Evolutionary conservation across 2,329 filamentous ascomycete genomes (phyloP).

Genomic region (Fusarium pseudocircinatum): DNA sequence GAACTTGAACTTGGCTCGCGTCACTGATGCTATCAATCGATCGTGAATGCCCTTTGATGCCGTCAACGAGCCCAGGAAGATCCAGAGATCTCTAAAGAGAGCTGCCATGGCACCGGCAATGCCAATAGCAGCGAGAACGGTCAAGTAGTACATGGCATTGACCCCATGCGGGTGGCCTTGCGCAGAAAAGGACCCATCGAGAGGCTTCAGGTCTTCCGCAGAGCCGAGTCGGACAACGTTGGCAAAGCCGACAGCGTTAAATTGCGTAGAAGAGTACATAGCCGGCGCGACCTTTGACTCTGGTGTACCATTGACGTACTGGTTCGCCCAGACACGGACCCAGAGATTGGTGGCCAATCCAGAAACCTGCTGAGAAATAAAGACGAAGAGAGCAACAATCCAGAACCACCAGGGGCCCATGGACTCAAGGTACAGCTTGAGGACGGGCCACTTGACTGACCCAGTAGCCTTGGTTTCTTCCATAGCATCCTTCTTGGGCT

Average conservation of each 20-base stretch:
- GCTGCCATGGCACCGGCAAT: slow-evolving; percentile 82
- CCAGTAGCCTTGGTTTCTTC: slow-evolving; percentile 85
- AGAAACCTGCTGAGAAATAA: slow-evolving; percentile 83
- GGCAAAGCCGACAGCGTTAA: slow-evolving; percentile 47
- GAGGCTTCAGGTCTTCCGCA: not conserved
- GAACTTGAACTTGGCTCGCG: slow-evolving; percentile 94
- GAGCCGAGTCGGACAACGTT: slow-evolving; percentile 53
- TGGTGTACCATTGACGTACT: slow-evolving; percentile 66
- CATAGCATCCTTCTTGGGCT: slow-evolving; percentile 62
- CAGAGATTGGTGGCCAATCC: slow-evolving; percentile 91
- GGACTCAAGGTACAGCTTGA: slow-evolving; percentile 83
- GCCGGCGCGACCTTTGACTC: slow-evolving; percentile 34
- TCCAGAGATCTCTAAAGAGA: slow-evolving; percentile 82
- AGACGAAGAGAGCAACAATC: slow-evolving; percentile 78
- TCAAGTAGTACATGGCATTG: slow-evolving; percentile 84
- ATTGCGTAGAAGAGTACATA: slow-evolving; percentile 40
- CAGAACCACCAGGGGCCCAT: slow-evolving; percentile 99
- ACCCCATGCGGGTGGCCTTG: slow-evolving; percentile 59
- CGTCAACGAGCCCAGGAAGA: slow-evolving; percentile 91
- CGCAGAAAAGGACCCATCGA: slow-evolving; percentile 2
- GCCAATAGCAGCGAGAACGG: slow-evolving; percentile 83
- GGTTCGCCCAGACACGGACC: slow-evolving; percentile 95
- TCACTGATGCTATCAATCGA: slow-evolving; percentile 78
- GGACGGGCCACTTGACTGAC: slow-evolving; percentile 87
- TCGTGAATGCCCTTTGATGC: slow-evolving; percentile 88